A percentile compares a stretch with the other conserved stretches of the same genome.
Conservation (phyloP, 495 filamentous ascomycete genomes). For the Xylaria grammica region DNA sequence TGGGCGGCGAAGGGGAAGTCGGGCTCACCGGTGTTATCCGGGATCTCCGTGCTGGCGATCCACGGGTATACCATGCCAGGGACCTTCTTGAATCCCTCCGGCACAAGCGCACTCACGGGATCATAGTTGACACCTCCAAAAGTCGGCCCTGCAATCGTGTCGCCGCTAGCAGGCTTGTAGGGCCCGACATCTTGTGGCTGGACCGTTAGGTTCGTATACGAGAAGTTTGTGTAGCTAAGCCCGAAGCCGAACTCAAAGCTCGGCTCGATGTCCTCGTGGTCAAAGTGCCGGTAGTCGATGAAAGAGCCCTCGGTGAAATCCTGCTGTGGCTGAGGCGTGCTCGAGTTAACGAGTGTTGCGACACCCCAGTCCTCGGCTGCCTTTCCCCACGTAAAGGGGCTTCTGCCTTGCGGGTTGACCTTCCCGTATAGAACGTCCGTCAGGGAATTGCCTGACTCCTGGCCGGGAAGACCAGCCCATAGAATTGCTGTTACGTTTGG, state of each 20-base stretch:
- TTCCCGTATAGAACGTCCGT: constrained; percentile 58
- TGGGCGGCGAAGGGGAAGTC: constrained; percentile 65
- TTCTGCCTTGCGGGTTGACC: constrained; percentile 57
- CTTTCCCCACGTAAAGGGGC: constrained; percentile 62
- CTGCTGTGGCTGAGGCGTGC: constrained; percentile 37
- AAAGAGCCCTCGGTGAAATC: constrained; percentile 55
- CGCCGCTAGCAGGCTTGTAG: constrained; percentile 31
- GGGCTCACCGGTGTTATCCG: constrained; percentile 37
- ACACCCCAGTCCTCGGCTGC: constrained; percentile 55
- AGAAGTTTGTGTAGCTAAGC: constrained; percentile 54
- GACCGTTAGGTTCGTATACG: constrained; percentile 37
- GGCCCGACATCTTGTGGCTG: constrained; percentile 10
- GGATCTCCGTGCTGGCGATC: constrained; percentile 34
- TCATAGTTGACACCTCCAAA: constrained; percentile 39
- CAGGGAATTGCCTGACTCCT: constrained; percentile 61
- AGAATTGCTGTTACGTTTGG: constrained; percentile 65
- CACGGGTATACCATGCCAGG: constrained; percentile 47
- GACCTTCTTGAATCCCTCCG: constrained; percentile 47
- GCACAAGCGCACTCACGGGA: constrained; percentile 36
- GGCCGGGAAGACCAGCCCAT: constrained; percentile 58
- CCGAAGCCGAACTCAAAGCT: constrained; percentile 58
- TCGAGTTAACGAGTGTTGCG: constrained; percentile 41
- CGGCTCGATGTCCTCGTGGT: constrained; percentile 48
- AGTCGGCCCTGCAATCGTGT: constrained; percentile 36
- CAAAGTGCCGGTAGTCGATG: constrained; percentile 61